Evolutionary conservation across 2,329 filamentous ascomycete species (phyloP).

Genomic region (Botrytis pseudocinerea): DNA sequence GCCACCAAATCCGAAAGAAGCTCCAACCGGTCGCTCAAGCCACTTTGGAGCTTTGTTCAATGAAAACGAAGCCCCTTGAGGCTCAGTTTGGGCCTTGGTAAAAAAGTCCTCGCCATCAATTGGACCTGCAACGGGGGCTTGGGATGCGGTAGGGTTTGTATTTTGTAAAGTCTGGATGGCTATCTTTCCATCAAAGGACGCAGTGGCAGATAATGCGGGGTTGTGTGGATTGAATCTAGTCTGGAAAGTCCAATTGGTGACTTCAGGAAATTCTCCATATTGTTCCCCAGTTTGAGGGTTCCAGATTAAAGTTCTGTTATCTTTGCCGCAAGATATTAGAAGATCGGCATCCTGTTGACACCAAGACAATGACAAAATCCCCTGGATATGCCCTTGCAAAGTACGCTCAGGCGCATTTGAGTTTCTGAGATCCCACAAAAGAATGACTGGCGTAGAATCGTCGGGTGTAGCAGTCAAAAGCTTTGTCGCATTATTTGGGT

Average conservation of each 20-base stretch:
- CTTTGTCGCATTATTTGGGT: slow-evolving; percentile 92
- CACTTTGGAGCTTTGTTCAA: slow-evolving; percentile 84
- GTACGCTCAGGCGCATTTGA: slow-evolving; percentile 91
- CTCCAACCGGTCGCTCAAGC: slow-evolving; percentile 82
- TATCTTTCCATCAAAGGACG: slow-evolving; percentile 96
- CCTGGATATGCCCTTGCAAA: slow-evolving; percentile 89
- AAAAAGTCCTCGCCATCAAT: slow-evolving; percentile 96
- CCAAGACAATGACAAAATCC: slow-evolving; percentile 92
- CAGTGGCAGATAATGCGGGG: slow-evolving; percentile 87
- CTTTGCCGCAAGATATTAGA: slow-evolving; percentile 90
- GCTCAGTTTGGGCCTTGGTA: slow-evolving; percentile 85
- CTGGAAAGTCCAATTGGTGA: slow-evolving; percentile 99
- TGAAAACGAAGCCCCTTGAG: slow-evolving; percentile 87
- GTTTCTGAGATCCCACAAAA: slow-evolving; percentile 94
- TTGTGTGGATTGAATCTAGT: slow-evolving; percentile 93
- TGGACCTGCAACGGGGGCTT: slow-evolving; percentile 65
- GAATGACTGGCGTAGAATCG: slow-evolving; percentile 82
- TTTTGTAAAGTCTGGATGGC: slow-evolving; percentile 92
- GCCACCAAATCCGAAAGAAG: slow-evolving; percentile 92
- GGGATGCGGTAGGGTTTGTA: slow-evolving; percentile 75
- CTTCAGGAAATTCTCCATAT: slow-evolving; percentile 91
- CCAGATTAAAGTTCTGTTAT: slow-evolving; percentile 94
- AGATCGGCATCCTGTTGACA: slow-evolving; percentile 87
- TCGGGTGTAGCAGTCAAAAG: slow-evolving; percentile 89
- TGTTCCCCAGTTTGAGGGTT: slow-evolving; percentile 88